phyloP scores from a whole-genome alignment of 208 protist genomes.

The Porcisia deanei region DNA sequence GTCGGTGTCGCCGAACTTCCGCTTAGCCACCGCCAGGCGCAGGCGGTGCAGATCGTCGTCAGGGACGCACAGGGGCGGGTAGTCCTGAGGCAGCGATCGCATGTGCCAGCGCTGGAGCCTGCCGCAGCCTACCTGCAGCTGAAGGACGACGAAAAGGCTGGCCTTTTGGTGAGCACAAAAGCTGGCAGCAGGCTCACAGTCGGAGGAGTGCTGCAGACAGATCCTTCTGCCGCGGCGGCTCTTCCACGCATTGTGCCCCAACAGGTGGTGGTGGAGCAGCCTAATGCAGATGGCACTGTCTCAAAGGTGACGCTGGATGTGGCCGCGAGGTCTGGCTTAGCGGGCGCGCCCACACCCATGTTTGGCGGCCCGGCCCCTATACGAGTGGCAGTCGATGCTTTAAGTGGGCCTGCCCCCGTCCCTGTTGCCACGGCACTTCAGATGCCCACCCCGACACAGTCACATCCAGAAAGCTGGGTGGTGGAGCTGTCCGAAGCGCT shows the following conservation, averaged over 20 bases:
- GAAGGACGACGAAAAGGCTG: slow-evolving; percentile 36
- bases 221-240: slow-evolving; percentile 10
- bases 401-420: background rate
- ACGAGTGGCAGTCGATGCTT: background rate
- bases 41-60: slow-evolving; percentile 56
- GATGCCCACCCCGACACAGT: background rate
- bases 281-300: slow-evolving; percentile 36
- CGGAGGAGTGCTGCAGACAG: slow-evolving; percentile 17
- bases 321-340: slow-evolving; percentile 9
- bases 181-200: slow-evolving; percentile 19
- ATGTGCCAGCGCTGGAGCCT: slow-evolving; percentile 49
- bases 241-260: slow-evolving; percentile 29
- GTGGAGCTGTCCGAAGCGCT: slow-evolving; percentile 47
- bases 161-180: slow-evolving; percentile 15
- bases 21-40: slow-evolving; percentile 45
- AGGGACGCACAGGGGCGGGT: slow-evolving; percentile 42
- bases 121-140: slow-evolving; percentile 32
- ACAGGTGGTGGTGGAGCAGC: slow-evolving; percentile 40
- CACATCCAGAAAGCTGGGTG: slow-evolving; percentile 53
- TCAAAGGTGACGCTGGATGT: slow-evolving; percentile 36
- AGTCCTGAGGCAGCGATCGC: slow-evolving; percentile 53
- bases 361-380: background rate
- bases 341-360: background rate
- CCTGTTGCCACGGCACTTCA: background rate
- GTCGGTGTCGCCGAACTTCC: slow-evolving; percentile 41